Evolutionary conservation across 2,329 filamentous ascomycete genomes (phyloP), one percentile per base, ranked within the genome.

Genomic region (Hymenoscyphus fraxineus): DNA sequence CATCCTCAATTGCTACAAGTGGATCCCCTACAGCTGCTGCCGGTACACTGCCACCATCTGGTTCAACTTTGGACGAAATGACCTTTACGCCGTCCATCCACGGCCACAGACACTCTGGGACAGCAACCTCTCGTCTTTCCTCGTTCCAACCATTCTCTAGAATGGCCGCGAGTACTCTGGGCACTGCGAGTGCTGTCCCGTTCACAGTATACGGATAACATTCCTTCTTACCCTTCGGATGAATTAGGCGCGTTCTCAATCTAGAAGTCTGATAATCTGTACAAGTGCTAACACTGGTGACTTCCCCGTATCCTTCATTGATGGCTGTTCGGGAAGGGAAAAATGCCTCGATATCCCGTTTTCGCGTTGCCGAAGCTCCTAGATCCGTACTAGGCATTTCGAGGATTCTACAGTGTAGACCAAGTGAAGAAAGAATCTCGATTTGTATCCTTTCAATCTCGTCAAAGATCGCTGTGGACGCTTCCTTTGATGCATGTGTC

Each of bases 381-480:
- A 99, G 87, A 77, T 99, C 95, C 0, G 85, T 81, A 0, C 88
- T 85, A 0, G 95, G 94, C 94, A 98, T 98, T 76, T 97, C 92
- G 7, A 99, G 85, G 19, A 99, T 83, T 64, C 94, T 92, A 74
- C 91, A 96, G 75, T 92, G 88, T 39, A 99, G 84, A 44, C 88
- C 89, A 0, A 99, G 86, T 0, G 85, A 84, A 1, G 81, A 80
- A 13, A 98, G 81, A 63, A 99, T 93, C 74, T 95, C 90, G 2
- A 85, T 90, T 78, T 99, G 95, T 61, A 97, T 89, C 66, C 86
- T 84, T 60, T 97, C 80, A 82, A 99, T 92, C 77, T 97, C 93
- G 60, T 91, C 81, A 76, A 97, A 97, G 13, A 94, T 72, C 0
- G 83, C 79, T 7, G 83, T 79, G 0, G 86, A 80, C 51, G 77